Conservation (phyloP, 1,139 yeast species). For the Yueomyces sp. region DNA sequence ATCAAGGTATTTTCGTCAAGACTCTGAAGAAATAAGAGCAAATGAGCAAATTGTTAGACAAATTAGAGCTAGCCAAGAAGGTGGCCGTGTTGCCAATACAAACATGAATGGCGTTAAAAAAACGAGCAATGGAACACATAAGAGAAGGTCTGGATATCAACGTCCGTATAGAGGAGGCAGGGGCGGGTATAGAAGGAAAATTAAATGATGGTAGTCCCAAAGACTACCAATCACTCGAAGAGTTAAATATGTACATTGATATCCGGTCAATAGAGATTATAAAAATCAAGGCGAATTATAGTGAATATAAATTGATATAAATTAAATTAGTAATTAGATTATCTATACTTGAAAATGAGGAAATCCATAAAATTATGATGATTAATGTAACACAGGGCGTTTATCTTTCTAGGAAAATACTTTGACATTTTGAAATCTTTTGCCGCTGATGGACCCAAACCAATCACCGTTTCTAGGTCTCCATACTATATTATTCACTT, state of each 20-base stretch:
- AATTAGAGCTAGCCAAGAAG: not conserved
- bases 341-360: too few relatives aligned
- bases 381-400: too few relatives aligned
- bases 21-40: not conserved
- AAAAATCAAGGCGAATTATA: too few relatives aligned
- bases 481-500: conserved; percentile 74
- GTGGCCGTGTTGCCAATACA: too few relatives aligned
- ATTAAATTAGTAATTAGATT: too few relatives aligned
- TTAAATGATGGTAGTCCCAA: not conserved
- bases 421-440: conserved; percentile 64
- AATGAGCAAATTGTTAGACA: not conserved
- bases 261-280: too few relatives aligned
- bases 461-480: conserved; percentile 49
- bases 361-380: too few relatives aligned
- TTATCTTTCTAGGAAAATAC: conserved; percentile 9
- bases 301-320: too few relatives aligned
- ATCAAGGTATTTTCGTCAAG: not conserved
- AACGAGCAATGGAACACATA: not conserved
- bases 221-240: too few relatives aligned
- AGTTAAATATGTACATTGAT: too few relatives aligned
- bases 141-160: not conserved
- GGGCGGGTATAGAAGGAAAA: not conserved
- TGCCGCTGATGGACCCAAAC: conserved; percentile 74
- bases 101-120: too few relatives aligned
- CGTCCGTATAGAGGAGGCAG: not conserved